phyloP scores from a whole-genome alignment of 768 basidiomycete species.

The Boletus reticulatus region DNA sequence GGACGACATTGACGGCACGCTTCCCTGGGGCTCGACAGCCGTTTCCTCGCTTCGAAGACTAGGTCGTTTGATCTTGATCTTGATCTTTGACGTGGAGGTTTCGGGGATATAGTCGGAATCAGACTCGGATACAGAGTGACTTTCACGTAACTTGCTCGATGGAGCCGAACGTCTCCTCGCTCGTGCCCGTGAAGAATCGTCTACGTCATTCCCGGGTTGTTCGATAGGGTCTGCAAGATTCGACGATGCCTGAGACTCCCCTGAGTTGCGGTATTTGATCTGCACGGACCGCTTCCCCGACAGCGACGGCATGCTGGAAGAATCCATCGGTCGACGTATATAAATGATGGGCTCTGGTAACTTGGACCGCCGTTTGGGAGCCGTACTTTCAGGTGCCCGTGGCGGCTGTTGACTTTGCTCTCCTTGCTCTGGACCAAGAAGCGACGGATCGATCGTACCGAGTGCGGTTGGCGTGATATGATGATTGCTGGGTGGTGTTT shows the following conservation, averaged over 20 bases:
- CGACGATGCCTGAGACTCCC: not conserved
- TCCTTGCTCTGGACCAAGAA: constrained; percentile 20
- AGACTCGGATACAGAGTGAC: not conserved
- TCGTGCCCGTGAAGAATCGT: not conserved
- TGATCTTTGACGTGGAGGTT: not conserved
- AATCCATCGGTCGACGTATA: constrained; percentile 28
- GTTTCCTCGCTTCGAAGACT: not conserved
- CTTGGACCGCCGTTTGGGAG: constrained; percentile 8
- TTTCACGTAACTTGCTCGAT: constrained; percentile 18
- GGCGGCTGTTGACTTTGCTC: constrained; percentile 2
- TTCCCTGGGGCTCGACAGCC: not conserved
- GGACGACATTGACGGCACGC: constrained; percentile 9
- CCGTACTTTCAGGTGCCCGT: not conserved
- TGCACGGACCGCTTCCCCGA: constrained; percentile 26
- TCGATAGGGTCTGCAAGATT: not conserved
- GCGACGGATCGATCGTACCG: constrained; percentile 32
- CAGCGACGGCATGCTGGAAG: constrained; percentile 16
- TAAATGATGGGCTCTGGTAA: constrained; percentile 29
- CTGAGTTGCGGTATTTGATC: constrained; percentile 30
- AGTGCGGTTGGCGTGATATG: not conserved
- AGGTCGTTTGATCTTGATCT: not conserved
- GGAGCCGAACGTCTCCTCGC: constrained; percentile 7
- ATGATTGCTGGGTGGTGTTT: not conserved
- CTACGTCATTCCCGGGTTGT: not conserved
- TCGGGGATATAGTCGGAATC: constrained; percentile 16